Base-by-base conservation (phyloP, 768 basidiomycete species). In the Rhodotorula diobovata region DNA sequence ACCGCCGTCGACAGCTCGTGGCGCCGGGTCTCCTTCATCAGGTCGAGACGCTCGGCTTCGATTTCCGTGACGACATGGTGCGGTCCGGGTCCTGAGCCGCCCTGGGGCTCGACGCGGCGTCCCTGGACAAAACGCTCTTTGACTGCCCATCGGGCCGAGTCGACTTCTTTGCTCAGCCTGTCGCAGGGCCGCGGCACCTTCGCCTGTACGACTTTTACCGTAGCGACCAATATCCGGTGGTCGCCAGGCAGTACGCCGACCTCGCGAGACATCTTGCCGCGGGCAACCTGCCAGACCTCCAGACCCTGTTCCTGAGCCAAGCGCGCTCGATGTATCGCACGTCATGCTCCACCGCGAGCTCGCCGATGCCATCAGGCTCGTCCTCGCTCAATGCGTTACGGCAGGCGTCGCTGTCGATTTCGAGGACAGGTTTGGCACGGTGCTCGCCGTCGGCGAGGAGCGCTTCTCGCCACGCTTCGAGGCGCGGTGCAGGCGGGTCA, bases 121-220 rank as follows among this genome's bases (percentile, higher is more conserved):
- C 14, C 11, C 2, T 50, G 25, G 25, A 50, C 25, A 50, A 50
- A 12, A 11, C 48, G 48, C 48, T 50, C 23, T 25, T 50, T 28
- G 48, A 50, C 48, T 10, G 21, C 23, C 4, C 1, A 8, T 50
- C 11, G 9, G 6, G 25, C 25, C 25, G 28, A 8, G 2, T 50
- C 25, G 9, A 10, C 3, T 2, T 25, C 2, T 12, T 28, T 10
- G 11, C 5, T 28, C 25, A 50, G 6, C 2, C 11, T 11, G 10
- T 12, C 48, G 25, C 21, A 21, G 46, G 28, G 25, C 6, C 25
- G 11, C 4, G 8, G 11, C 48, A 50, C 10, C 23, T 25, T 6
- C 25, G 48, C 48, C 1, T 50, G 1, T 23, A 50, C 48, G 25
- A 28, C 48, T 23, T 25, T 7, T 2, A 8, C 25, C 4, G 21